A percentile compares a stretch with the other conserved stretches of the same genome.
Conservation (phyloP, 1,284 basidiomycete genomes). For the Austroboletus olivaceoglutinosus region DNA sequence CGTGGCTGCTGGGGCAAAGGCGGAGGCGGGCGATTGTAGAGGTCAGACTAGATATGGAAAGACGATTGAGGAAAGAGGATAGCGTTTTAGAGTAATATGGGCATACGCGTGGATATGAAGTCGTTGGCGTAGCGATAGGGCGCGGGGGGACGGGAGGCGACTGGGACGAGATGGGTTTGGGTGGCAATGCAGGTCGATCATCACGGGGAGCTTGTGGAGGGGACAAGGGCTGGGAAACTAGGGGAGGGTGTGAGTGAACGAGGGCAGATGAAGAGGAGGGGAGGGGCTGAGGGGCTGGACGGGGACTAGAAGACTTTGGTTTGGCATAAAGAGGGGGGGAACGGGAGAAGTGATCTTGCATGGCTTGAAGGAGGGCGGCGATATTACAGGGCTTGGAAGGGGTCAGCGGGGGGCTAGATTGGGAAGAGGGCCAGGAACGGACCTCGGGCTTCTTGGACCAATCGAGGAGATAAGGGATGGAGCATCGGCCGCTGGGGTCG, state of each 20-base stretch:
- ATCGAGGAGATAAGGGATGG: conserved; percentile 63
- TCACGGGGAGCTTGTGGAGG: conserved; percentile 13
- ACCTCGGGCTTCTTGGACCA: conserved; percentile 90
- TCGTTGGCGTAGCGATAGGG: conserved; percentile 11
- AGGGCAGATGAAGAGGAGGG: conserved; percentile 24
- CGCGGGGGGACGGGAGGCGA: conserved; percentile 13
- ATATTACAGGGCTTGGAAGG: conserved; percentile 64
- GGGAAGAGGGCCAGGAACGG: conserved; percentile 28
- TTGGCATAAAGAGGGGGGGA: conserved; percentile 92
- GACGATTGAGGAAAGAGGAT: conserved; percentile 7
- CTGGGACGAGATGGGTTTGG: conserved; percentile 41
- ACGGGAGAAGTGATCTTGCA: conserved; percentile 80
- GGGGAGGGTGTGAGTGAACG: conserved; percentile 17
- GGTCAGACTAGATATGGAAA: conserved; percentile 27
- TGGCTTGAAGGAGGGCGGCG: conserved; percentile 61
- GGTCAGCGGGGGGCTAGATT: conserved; percentile 10
- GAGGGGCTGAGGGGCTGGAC: conserved; percentile 18
- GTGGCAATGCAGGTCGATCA: conserved; percentile 45
- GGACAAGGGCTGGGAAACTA: conserved; percentile 17
- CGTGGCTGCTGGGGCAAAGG: conserved; percentile 36
- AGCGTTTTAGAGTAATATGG: background rate
- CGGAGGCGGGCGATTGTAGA: conserved; percentile 40
- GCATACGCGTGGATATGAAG: conserved; percentile 22
- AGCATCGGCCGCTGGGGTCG: conserved; percentile 81
- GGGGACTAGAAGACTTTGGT: conserved; percentile 44